Evolutionary conservation across 177 flowering plant species (phyloP).

Genomic region (Tripterygium wilfordii): DNA sequence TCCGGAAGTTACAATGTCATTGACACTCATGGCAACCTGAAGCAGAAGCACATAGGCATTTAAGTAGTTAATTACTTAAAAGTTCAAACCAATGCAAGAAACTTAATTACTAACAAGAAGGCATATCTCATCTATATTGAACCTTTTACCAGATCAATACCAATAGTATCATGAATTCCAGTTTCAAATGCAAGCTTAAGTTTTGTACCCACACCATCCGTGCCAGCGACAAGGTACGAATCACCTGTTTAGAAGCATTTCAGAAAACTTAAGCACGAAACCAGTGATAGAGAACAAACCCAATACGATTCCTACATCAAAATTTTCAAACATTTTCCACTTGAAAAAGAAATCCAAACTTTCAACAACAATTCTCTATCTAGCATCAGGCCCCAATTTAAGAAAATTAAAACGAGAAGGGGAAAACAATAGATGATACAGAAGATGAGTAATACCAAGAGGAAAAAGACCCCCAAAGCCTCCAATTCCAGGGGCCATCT

Average conservation of each 20-base stretch:
- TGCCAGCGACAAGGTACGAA: conserved; percentile 93
- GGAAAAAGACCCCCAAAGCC: conserved; percentile 92
- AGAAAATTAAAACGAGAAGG: conserved; percentile 57
- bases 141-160: conserved; percentile 80
- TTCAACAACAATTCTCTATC: no score
- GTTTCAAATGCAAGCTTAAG: conserved; percentile 95
- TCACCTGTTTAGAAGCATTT: conserved; percentile 49
- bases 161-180: conserved; percentile 90
- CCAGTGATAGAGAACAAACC: no score
- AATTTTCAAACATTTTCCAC: no score
- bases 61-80: no score
- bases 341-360: not conserved
- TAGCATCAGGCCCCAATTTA: no score
- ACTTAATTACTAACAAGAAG: no score
- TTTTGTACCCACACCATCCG: conserved; percentile 98
- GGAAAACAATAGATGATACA: no score
- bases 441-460: no score
- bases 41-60: conserved; percentile 8
- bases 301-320: no score
- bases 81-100: not conserved
- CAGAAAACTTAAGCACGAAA: no score
- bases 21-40: conserved; percentile 98
- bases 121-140: not conserved
- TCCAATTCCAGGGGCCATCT: conserved; percentile 92
- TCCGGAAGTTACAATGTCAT: conserved; percentile 93